Percentiles rank a stretch among this genome's conserved stretches.
Conservation (phyloP, 106 monocot species). For the Allium cepa region DNA sequence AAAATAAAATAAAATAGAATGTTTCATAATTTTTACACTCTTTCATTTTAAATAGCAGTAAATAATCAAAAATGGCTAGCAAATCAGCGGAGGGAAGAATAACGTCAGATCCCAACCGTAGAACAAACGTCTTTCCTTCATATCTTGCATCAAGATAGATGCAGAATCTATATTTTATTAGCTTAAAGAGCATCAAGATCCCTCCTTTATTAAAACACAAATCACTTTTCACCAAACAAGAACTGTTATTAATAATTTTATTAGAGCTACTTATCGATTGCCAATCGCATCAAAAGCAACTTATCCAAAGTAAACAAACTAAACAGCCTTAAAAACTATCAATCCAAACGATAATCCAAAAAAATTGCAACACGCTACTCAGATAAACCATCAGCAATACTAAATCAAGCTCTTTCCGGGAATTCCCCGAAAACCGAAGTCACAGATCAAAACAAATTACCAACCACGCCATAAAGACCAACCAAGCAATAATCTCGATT, state of each 20-base stretch:
- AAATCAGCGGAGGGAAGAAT: not conserved
- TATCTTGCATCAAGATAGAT: not conserved
- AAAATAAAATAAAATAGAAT: too few species aligned
- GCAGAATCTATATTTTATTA: not conserved
- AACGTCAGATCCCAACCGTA: not conserved
- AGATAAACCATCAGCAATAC: not conserved
- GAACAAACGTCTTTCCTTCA: too few species aligned
- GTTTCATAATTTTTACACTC: not conserved
- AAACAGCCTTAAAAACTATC: not conserved
- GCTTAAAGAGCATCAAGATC: not conserved
- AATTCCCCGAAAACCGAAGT: too few species aligned
- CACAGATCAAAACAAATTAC: too few species aligned
- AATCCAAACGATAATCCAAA: not conserved
- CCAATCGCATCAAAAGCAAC: slow-evolving; percentile 3
- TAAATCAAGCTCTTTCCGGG: slow-evolving; percentile 1
- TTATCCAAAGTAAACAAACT: not conserved
- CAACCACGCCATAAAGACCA: too few species aligned
- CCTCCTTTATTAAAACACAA: not conserved
- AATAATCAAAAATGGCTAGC: not conserved
- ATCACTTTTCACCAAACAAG: not conserved
- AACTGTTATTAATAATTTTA: not conserved
- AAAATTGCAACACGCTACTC: not conserved
- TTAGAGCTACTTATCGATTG: not conserved
- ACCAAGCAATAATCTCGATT: too few species aligned
- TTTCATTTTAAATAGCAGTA: not conserved